Evolutionary conservation across 441 rosid species (phyloP), one percentile per base, ranked within the genome.

Genomic region (Gossypium davidsonii): DNA sequence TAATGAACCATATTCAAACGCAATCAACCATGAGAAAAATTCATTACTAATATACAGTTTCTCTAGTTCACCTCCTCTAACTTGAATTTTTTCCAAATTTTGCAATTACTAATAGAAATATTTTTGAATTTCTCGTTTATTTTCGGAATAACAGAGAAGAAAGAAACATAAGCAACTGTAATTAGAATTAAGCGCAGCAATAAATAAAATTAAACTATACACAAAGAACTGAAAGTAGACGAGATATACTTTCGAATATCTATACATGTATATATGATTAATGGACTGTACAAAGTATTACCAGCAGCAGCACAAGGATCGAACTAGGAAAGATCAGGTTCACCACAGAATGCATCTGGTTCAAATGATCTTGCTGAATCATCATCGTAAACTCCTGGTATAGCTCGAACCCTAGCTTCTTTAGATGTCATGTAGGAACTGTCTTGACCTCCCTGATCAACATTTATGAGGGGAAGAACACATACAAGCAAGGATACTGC

Each of bases 341-440:
- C 97, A 4, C 94, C 94, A 1, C 94, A 87, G 85, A 94, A 94
- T 3, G 92, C 95, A 28, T 92, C 97, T 0, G 94, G 97, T 82
- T 94, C 98, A 2, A 94, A 94, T 0, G 87, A 83, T 76, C 89
- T 87, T n/a, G 97, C 98, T 0, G 97, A 87, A 37, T 90, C 92
- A 20, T 90, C 97, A 0, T 80, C 83, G 85, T 94, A 91, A n/a
- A 84, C 89, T 34, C 97, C 97, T 0, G 96, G 90, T 63, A 91
- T 82, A 25, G 89, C 88, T 64, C 87, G 74, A 0, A 73, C 82
- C 3, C 75, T 78, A 20, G 78, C 64, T 65, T 76, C 78, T 56
- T 73, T 73, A 10, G 87, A 70, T 59, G 77, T 63, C 55, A 60
- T 18, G 68, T 75, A 78, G 10, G 79, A 67, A 64, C 73, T 80